Percentiles rank a stretch among this genome's conserved stretches.
phyloP scores from a whole-genome alignment of 2,329 filamentous ascomycete genomes.

The Colletotrichum tabaci region DNA sequence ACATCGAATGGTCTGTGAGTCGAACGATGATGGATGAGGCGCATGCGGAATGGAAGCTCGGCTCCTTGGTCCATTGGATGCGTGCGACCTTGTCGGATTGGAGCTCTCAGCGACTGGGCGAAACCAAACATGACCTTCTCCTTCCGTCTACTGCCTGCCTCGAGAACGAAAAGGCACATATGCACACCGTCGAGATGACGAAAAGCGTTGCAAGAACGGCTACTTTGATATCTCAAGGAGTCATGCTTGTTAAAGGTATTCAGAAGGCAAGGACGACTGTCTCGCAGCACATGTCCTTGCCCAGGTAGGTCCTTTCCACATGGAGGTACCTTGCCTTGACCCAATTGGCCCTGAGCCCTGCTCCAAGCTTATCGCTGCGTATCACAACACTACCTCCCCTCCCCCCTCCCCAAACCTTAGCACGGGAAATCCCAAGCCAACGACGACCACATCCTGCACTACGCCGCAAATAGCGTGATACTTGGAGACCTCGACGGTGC shows the following conservation, averaged over 20 bases:
- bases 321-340: slow-evolving; percentile 6
- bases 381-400: not conserved
- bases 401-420: slow-evolving; percentile 21
- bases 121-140: not conserved
- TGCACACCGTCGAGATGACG: not conserved
- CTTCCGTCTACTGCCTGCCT: not conserved
- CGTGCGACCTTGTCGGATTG: not conserved
- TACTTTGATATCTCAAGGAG: too few species aligned
- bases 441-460: slow-evolving; percentile 10
- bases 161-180: not conserved
- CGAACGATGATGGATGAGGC: not conserved
- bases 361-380: slow-evolving; percentile 22
- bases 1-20: not conserved
- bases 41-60: slow-evolving; percentile 6
- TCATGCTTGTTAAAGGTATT: too few species aligned
- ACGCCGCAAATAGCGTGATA: slow-evolving; percentile 24
- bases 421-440: slow-evolving; percentile 34
- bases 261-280: not conserved
- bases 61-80: not conserved
- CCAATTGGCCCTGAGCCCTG: slow-evolving; percentile 23
- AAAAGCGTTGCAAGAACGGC: not conserved
- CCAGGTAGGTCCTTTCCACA: not conserved
- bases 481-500: not conserved
- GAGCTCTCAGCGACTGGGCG: not conserved
- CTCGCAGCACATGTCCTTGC: not conserved